phyloP scores from a whole-genome alignment of 345 rosid species.

The Arabidopsis suecica region DNA sequence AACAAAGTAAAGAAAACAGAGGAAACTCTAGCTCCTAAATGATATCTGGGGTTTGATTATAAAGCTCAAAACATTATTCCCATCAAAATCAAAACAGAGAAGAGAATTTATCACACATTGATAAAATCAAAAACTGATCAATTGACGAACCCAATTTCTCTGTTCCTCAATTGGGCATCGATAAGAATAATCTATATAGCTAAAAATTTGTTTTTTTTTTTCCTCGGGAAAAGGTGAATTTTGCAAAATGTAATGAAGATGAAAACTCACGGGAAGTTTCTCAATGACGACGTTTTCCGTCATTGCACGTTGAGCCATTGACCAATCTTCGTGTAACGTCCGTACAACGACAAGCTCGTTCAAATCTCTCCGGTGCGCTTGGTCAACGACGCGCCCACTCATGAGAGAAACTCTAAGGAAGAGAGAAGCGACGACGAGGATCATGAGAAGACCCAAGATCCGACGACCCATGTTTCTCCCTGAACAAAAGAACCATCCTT shows the following conservation, averaged over 20 bases:
- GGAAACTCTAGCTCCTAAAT: neutral
- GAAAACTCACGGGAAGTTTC: conserved; percentile 55
- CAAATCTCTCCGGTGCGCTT: conserved; percentile 37
- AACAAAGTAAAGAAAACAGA: neutral
- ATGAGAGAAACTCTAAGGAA: conserved; percentile 62
- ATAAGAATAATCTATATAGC: neutral
- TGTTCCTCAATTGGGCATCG: neutral
- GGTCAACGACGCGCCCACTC: conserved; percentile 48
- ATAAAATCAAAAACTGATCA: neutral
- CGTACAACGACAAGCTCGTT: conserved; percentile 54
- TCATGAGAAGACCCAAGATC: conserved; percentile 55
- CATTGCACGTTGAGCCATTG: conserved; percentile 66
- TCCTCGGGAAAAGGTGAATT: conserved; percentile 34
- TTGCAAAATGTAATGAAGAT: neutral
- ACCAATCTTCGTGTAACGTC: conserved; percentile 65
- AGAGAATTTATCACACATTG: neutral
- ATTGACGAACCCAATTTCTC: neutral
- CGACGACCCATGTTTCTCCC: conserved; percentile 63
- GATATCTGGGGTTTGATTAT: neutral
- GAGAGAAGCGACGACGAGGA: conserved; percentile 65
- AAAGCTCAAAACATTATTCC: neutral
- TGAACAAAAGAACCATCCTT: conserved; percentile 47
- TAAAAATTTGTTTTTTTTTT: neutral
- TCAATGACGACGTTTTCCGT: conserved; percentile 56
- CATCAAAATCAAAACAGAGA: conserved; percentile 30